Evolutionary conservation across 352 stramenopile species (phyloP), one percentile per base, ranked within the genome.

Genomic region (Globisporangium middletonii): DNA sequence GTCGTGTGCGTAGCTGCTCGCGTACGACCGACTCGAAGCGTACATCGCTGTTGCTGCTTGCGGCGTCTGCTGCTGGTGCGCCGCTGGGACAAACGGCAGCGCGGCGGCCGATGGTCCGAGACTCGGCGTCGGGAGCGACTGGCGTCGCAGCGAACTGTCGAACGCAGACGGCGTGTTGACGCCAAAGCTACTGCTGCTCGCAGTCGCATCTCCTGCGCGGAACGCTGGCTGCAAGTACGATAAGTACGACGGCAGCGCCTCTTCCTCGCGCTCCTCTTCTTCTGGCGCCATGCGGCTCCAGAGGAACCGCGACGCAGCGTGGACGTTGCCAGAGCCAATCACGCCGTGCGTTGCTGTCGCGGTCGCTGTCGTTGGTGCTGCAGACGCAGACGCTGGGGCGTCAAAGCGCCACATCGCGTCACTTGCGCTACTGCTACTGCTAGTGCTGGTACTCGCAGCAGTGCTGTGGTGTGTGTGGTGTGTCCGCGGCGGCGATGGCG

Each of bases 181-280:
- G 23, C 7, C 3, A 68, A 60, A 37, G 66, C 51, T 23, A 23
- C 23, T 7, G 49, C 7, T 23, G 15, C n/a, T 41, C 9, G 18
- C 19, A n/a, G 16, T 33, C 33, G 33, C 13, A n/a, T 38, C 19
- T 27, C 4, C 19, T 27, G 43, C 18, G 55, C 64, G 67, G 62
- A 84, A 85, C 54, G 73, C 56, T 9, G 75, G 70, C 49, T 83
- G 71, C 28, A 86, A 61, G 53, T 89, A 89, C 42, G 79, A 88
- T 28, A 89, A 58, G 49, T 89, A 89, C 33, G 79, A 83, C 1
- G 79, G 79, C 23, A 89, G 59, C 19, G 79, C 79, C 56, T 89
- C 79, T 57, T 89, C 79, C 49, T 88, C 77, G 37, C 77, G 71
- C 55, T 89, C 79, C 54, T 89, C 79, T 58, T 89, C 79, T 35